These are phyloP conservation scores for Cryphonectria naterciae DNA, from an alignment of 2,329 filamentous ascomycete species.

Conservation along the genomic window DNA sequence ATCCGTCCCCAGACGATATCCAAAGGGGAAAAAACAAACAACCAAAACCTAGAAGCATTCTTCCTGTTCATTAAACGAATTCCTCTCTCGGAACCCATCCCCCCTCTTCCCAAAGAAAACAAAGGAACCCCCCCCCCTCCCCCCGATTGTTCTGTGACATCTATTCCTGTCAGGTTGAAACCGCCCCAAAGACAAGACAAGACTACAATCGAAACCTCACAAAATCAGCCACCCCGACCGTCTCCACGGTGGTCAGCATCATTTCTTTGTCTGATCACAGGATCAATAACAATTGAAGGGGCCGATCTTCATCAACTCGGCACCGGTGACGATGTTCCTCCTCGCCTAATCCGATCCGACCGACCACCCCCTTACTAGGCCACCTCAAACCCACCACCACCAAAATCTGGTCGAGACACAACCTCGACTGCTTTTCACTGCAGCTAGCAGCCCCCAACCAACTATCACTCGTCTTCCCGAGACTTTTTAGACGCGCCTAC, in stretches of 20 bases:
- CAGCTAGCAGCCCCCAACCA: background rate
- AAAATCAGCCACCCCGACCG: background rate
- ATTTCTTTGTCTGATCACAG: conserved; percentile 7
- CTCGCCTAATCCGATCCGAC: conserved; percentile 12
- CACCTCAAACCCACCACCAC: background rate
- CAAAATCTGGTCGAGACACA: background rate
- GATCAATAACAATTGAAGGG: conserved; percentile 1
- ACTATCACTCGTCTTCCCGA: background rate
- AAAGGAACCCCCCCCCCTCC: background rate
- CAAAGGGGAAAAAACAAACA: background rate
- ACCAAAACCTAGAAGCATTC: background rate
- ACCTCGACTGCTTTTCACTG: background rate
- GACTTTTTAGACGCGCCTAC: background rate
- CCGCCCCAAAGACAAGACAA: conserved; percentile 4
- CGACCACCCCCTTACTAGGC: background rate
- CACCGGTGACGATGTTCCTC: conserved; percentile 19
- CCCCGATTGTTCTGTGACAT: background rate
- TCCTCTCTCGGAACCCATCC: background rate
- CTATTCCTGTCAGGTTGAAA: conserved; percentile 6
- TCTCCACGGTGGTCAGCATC: background rate
- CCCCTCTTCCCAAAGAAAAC: background rate
- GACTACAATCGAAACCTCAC: background rate
- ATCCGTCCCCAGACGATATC: background rate
- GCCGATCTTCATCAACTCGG: conserved; percentile 11
- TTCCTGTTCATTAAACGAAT: background rate